phyloP scores from a whole-genome alignment of 192 early-diverging fungal species.

The Coemansia sp. region DNA sequence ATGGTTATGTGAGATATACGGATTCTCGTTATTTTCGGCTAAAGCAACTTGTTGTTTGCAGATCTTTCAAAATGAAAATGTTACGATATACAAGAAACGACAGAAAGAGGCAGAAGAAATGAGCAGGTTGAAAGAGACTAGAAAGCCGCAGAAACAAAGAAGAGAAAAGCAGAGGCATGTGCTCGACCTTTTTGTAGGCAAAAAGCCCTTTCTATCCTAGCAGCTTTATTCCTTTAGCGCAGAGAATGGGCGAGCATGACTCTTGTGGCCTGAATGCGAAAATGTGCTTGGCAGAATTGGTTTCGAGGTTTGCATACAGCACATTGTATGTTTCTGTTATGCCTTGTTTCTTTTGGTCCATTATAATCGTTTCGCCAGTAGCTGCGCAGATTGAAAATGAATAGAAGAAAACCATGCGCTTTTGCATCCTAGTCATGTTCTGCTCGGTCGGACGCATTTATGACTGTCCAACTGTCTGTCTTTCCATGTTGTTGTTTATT shows the following conservation, averaged over 20 bases:
- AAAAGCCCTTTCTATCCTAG: background rate
- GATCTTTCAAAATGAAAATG: background rate
- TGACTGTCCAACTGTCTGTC: background rate
- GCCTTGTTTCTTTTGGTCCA: background rate
- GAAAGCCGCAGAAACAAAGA: conserved; percentile 2
- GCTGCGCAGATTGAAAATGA: conserved; percentile 4
- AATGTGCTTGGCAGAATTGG: conserved; percentile 3
- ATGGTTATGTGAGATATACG: background rate
- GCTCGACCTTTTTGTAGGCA: conserved; percentile 7
- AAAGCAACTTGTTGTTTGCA: background rate
- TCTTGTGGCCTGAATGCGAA: conserved; percentile 3
- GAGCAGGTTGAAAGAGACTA: conserved; percentile 7
- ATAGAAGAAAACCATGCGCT: conserved; percentile 3
- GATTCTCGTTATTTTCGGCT: background rate
- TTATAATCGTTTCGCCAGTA: background rate
- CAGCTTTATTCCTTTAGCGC: background rate
- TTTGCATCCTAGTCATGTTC: conserved; percentile 1
- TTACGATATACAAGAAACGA: background rate
- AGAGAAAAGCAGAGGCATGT: conserved; percentile 1
- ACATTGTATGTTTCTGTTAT: conserved; percentile 3
- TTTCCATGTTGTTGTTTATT: conserved; percentile 2
- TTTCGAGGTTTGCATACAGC: conserved; percentile 5
- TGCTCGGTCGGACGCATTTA: background rate
- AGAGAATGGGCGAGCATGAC: conserved; percentile 5
- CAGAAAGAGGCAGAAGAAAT: conserved; percentile 6